phyloP scores from a whole-genome alignment of 1,139 yeast genomes.

The Diutina scorzettiae region DNA sequence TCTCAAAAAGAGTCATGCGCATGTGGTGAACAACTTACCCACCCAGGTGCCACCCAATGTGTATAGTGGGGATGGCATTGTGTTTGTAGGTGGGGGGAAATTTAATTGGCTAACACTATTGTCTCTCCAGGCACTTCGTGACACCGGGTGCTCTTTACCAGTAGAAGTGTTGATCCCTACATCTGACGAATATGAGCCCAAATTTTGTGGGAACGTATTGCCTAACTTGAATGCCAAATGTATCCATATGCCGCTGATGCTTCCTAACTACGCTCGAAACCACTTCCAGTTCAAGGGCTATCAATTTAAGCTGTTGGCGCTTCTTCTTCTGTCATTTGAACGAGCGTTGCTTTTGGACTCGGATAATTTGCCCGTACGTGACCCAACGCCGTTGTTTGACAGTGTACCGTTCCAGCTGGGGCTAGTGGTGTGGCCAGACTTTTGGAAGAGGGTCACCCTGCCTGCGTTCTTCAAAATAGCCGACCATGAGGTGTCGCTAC shows the following conservation, averaged over 20 bases:
- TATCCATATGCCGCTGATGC: slow-evolving; percentile 44
- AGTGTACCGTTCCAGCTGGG: slow-evolving; percentile 47
- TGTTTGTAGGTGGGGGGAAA: slow-evolving; percentile 72
- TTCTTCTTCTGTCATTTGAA: slow-evolving; percentile 66
- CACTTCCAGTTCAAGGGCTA: slow-evolving; percentile 54
- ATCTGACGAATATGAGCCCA: slow-evolving; percentile 55
- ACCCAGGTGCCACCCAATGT: slow-evolving; percentile 32
- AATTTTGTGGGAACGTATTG: slow-evolving; percentile 50
- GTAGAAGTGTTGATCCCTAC: slow-evolving; percentile 70
- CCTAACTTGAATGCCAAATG: slow-evolving; percentile 65
- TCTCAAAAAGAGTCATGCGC: slow-evolving; percentile 40
- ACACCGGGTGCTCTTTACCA: slow-evolving; percentile 54
- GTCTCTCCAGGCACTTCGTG: slow-evolving; percentile 53
- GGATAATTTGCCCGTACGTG: slow-evolving; percentile 55
- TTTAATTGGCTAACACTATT: slow-evolving; percentile 63
- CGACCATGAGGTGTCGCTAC: slow-evolving; percentile 26
- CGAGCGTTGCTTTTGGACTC: slow-evolving; percentile 68
- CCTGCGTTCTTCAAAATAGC: slow-evolving; percentile 62
- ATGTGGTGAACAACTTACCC: slow-evolving; percentile 41
- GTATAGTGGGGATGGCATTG: slow-evolving; percentile 64
- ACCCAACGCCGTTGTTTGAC: slow-evolving; percentile 42
- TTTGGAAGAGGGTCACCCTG: slow-evolving; percentile 64
- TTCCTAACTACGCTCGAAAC: slow-evolving; percentile 15
- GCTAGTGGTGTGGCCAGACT: slow-evolving; percentile 72
- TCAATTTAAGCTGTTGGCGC: slow-evolving; percentile 68